phyloP scores from a whole-genome alignment of 345 rosid genomes.

The Eucalyptus camaldulensis region DNA sequence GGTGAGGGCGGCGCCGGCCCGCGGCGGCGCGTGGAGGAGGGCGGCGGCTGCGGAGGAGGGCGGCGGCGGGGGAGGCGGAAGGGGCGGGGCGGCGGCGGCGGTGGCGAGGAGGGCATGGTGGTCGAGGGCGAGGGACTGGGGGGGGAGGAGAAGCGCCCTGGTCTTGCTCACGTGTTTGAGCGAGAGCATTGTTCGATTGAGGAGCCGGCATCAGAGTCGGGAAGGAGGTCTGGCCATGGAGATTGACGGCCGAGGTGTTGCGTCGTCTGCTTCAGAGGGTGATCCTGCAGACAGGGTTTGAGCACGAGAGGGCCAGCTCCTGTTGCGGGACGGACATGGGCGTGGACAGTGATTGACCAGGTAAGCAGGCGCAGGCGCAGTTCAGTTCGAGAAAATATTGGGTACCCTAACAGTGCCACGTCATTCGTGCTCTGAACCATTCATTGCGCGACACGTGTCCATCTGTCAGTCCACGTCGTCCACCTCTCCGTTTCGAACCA shows the following conservation, averaged over 20 bases:
- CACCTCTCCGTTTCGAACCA: too few relatives aligned
- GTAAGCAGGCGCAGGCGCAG: not conserved
- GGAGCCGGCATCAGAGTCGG: not conserved
- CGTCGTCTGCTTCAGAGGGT: not conserved
- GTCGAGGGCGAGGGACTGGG: not conserved
- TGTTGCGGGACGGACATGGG: not conserved
- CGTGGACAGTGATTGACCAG: not conserved
- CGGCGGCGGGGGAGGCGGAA: not conserved
- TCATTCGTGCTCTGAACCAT: too few relatives aligned
- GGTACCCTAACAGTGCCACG: too few relatives aligned
- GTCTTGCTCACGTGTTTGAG: not conserved
- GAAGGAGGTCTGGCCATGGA: not conserved
- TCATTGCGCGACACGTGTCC: too few relatives aligned
- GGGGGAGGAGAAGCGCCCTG: not conserved
- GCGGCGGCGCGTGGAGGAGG: not conserved
- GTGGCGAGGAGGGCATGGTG: not conserved
- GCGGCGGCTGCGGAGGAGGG: not conserved
- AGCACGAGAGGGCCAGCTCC: not conserved
- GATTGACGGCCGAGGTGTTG: not conserved
- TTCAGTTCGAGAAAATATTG: too few relatives aligned
- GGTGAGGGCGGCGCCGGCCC: not conserved
- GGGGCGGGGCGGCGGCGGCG: not conserved
- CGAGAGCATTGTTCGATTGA: not conserved
- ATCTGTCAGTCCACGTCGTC: too few relatives aligned
- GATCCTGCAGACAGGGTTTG: not conserved